These are phyloP conservation scores for Phytopythium mirpurense DNA, from an alignment of 352 stramenopile species.

Conservation along the genomic window DNA sequence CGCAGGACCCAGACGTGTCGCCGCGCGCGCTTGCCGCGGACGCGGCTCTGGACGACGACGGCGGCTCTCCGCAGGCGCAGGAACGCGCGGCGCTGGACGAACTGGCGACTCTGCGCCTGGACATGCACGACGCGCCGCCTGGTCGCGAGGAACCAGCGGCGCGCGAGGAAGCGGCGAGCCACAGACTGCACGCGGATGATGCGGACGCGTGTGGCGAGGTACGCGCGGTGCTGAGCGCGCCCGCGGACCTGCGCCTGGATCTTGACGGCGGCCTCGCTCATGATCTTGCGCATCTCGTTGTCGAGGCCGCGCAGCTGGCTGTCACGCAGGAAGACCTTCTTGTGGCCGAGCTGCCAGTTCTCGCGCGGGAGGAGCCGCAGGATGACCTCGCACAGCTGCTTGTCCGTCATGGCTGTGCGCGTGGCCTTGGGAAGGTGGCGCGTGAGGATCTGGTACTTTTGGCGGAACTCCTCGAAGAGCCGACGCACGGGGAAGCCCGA, in stretches of 20 bases:
- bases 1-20: conserved; percentile 64
- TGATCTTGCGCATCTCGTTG: conserved; percentile 84
- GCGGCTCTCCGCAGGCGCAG: conserved; percentile 50
- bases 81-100: conserved; percentile 72
- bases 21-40: conserved; percentile 68
- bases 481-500: conserved; percentile 84
- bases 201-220: conserved; percentile 47
- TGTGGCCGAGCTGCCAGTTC: conserved; percentile 87
- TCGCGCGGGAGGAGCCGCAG: conserved; percentile 70
- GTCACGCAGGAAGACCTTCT: conserved; percentile 87
- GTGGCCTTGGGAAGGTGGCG: conserved; percentile 59
- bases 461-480: conserved; percentile 81
- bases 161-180: conserved; percentile 65
- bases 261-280: conserved; percentile 62
- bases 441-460: conserved; percentile 87
- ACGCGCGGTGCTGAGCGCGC: conserved; percentile 63
- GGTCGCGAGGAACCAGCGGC: conserved; percentile 42
- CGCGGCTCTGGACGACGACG: conserved; percentile 68
- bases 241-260: conserved; percentile 78
- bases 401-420: conserved; percentile 49
- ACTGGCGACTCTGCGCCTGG: conserved; percentile 67
- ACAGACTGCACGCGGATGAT: conserved; percentile 65
- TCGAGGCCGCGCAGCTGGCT: conserved; percentile 78
- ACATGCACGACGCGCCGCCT: conserved; percentile 54
- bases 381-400: conserved; percentile 82